Conservation (phyloP, 768 basidiomycete genomes). For the Suillus placidus region DNA sequence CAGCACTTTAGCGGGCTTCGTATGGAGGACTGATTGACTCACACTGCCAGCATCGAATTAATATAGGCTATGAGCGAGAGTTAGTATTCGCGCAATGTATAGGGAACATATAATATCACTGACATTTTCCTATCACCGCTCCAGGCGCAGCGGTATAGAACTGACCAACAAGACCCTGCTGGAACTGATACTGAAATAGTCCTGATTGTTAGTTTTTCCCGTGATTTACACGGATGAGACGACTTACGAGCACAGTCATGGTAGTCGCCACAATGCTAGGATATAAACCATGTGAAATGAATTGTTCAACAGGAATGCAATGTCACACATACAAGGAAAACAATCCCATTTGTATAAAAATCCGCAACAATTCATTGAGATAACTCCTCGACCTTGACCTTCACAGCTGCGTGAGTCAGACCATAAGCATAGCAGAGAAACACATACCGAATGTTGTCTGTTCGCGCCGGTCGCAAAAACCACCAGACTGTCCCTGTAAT, state of each 20-base stretch:
- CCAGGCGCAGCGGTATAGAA: slow-evolving; percentile 19
- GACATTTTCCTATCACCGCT: slow-evolving; percentile 23
- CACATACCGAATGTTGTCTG: slow-evolving; percentile 16
- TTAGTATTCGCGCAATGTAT: background rate
- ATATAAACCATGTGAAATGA: background rate
- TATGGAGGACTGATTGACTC: slow-evolving; percentile 1
- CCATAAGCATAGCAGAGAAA: background rate
- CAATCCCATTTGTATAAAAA: slow-evolving; percentile 24
- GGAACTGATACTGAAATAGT: slow-evolving; percentile 20
- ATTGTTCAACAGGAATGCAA: background rate
- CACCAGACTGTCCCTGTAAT: slow-evolving; percentile 21
- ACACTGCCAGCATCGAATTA: slow-evolving; percentile 30
- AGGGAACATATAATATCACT: background rate
- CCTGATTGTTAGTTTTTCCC: background rate
- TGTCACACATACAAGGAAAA: slow-evolving; percentile 19
- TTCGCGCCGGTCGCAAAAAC: slow-evolving; percentile 18
- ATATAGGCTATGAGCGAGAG: slow-evolving; percentile 16
- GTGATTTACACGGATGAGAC: too few species aligned
- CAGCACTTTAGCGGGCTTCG: background rate
- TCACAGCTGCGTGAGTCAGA: slow-evolving; percentile 3
- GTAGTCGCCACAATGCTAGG: slow-evolving; percentile 12
- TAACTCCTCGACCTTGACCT: slow-evolving; percentile 7
- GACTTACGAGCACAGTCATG: slow-evolving; percentile 18
- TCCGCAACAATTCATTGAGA: slow-evolving; percentile 15
- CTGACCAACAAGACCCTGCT: background rate